Base-by-base conservation (phyloP, 2,329 filamentous ascomycete genomes). In the Xylariaceae sp. region DNA sequence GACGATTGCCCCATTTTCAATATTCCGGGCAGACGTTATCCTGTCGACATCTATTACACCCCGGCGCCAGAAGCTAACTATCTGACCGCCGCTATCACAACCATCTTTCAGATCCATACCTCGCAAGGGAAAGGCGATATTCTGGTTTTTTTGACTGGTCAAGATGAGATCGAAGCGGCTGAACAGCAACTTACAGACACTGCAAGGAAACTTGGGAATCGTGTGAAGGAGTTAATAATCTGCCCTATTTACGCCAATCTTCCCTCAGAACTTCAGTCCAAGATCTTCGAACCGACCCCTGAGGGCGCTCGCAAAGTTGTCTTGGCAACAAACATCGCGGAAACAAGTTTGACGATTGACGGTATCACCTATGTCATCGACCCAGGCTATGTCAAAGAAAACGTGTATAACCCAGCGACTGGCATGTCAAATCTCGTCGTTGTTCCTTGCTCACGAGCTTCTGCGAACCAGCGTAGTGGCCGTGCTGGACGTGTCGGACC, bases 321-420 rank as follows among this genome's bases (percentile, higher is more conserved):
- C 0, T 70, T 97, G 29, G 90, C 92, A 0, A 97, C 93, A 2
- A 98, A 98, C 62, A 97, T 98, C 65, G 93, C 93, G 2, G 93
- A 98, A 66, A 98, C 93, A 0, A 90, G 83, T 72, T 70, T 98
- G 60, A 98, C 93, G 0, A 95, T 98, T 47, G 91, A 97, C 63
- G 92, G 91, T 14, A 95, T 97, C 48, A 86, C 92, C 7, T 96
- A 94, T 63, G 93, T 97, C 27, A 95, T 97, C 48, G 93, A 98
- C 57, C 88, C 88, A 0, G 93, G 93, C 1, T 95, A 94, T 54
- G 89, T 93, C 52, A 98, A 98, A 65, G 89, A 97, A 62, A 95
- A 95, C 56, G 80, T 91, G 1, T 97, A 92, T 70, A 95, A 95
- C 52, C 86, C 91, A 0, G 82, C 86, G 1, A 95, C 88, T 0